phyloP scores from a whole-genome alignment of 257 asterid genomes.

The Solanum microdontum region DNA sequence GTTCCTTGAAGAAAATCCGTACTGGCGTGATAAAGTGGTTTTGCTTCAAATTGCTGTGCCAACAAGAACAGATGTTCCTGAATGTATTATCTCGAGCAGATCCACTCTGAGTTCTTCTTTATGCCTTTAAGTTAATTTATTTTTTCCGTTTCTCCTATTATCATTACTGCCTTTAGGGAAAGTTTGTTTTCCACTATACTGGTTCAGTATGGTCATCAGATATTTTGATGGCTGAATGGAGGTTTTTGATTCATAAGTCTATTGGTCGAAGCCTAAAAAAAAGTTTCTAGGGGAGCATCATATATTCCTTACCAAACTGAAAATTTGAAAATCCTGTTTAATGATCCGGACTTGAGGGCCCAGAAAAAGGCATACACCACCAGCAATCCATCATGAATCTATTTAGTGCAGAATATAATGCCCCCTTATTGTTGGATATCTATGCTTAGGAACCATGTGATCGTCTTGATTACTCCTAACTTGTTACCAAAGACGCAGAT shows the following conservation, averaged over 20 bases:
- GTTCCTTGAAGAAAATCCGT: constrained; percentile 74
- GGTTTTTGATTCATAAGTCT: not conserved
- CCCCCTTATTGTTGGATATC: not conserved
- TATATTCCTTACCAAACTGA: not conserved
- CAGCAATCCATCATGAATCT: not conserved
- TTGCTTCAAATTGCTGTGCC: constrained; percentile 97
- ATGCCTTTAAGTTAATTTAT: not conserved
- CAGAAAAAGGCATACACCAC: not conserved
- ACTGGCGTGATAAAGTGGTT: constrained; percentile 87
- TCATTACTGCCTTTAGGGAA: not conserved
- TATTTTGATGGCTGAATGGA: not conserved
- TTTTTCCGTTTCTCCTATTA: not conserved
- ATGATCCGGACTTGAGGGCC: not conserved
- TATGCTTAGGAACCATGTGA: not conserved
- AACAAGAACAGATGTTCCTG: constrained; percentile 94
- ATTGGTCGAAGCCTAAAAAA: not conserved
- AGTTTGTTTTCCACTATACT: not conserved
- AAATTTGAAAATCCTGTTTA: not conserved
- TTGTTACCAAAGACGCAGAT: not conserved
- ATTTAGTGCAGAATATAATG: not conserved
- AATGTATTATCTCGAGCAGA: constrained; percentile 42
- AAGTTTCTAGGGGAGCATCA: not conserved
- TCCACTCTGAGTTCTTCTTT: not conserved
- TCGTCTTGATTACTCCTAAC: not conserved
- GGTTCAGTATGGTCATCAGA: not conserved